These are phyloP conservation scores for Soucietia sequanensis DNA, from an alignment of 805 yeast species.

Conservation along the genomic window DNA sequence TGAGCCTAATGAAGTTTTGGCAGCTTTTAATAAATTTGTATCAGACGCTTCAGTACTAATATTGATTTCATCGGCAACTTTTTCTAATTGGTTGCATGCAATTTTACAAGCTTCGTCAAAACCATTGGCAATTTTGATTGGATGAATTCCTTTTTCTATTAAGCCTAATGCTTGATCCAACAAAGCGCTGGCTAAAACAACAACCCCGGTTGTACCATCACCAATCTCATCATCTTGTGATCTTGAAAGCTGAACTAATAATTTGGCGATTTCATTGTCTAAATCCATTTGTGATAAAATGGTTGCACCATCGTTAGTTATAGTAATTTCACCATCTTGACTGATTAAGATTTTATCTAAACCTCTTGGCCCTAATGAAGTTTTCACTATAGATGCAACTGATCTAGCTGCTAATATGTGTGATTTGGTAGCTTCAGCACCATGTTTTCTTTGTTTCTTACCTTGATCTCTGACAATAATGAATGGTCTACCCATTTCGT, in stretches of 20 bases:
- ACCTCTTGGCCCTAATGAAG: conserved; percentile 98
- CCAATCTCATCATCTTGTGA: conserved; percentile 99
- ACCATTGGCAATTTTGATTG: conserved; percentile 95
- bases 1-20: conserved; percentile 91
- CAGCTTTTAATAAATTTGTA: conserved; percentile 79
- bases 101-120: conserved; percentile 95
- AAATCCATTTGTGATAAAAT: conserved; percentile 94
- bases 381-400: conserved; percentile 86
- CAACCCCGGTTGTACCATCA: conserved; percentile 99
- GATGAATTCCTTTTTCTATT: conserved; percentile 96
- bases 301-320: conserved; percentile 98
- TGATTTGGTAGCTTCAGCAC: conserved; percentile 55
- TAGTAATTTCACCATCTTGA: conserved; percentile 97
- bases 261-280: conserved; percentile 93
- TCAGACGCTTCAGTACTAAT: conserved; percentile 47
- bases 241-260: conserved; percentile 87
- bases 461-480: conserved; percentile 90
- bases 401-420: conserved; percentile 95
- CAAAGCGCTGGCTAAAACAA: conserved; percentile 91
- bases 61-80: conserved; percentile 65
- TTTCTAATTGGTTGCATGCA: conserved; percentile 76
- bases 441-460: conserved; percentile 65
- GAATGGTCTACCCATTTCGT: conserved; percentile 98
- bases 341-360: conserved; percentile 91
- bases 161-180: conserved; percentile 92